Evolutionary conservation across 2,329 filamentous ascomycete species (phyloP).

Genomic region (Pseudogymnoascus sp.): DNA sequence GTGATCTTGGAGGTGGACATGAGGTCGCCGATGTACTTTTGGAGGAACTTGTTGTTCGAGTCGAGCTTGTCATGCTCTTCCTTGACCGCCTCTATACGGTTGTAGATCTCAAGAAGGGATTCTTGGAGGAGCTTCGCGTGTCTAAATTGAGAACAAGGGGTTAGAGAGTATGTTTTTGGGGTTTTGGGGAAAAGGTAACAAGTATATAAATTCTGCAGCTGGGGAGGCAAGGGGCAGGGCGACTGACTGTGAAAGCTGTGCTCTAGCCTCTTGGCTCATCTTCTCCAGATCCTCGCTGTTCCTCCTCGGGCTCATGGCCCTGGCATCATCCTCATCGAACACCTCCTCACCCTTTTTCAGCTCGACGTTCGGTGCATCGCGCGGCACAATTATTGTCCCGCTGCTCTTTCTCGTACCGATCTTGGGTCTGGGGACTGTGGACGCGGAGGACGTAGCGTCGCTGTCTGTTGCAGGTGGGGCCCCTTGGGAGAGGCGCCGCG

Average conservation of each 20-base stretch:
- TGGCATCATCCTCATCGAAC: constrained; percentile 77
- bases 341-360: constrained; percentile 55
- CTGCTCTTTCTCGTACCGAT: constrained; percentile 69
- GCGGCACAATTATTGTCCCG: constrained; percentile 72
- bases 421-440: constrained; percentile 37
- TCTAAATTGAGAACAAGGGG: constrained; percentile 37
- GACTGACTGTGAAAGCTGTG: constrained; percentile 48
- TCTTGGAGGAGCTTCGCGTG: constrained; percentile 85
- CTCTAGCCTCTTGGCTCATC: constrained; percentile 72
- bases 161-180: neutral
- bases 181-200: neutral
- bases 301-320: constrained; percentile 87
- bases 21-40: constrained; percentile 94
- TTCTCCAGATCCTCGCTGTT: constrained; percentile 86
- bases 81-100: constrained; percentile 88
- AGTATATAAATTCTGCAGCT: neutral
- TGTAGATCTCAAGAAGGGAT: constrained; percentile 79
- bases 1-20: constrained; percentile 79
- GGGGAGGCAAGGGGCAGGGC: neutral
- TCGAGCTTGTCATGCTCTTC: constrained; percentile 95
- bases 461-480: constrained; percentile 4
- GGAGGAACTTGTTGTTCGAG: constrained; percentile 91
- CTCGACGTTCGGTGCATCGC: constrained; percentile 65
- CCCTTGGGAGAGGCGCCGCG: constrained; percentile 6
- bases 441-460: constrained; percentile 8